Conservation (phyloP, 2,329 filamentous ascomycete species). For the Penicillium sp. region DNA sequence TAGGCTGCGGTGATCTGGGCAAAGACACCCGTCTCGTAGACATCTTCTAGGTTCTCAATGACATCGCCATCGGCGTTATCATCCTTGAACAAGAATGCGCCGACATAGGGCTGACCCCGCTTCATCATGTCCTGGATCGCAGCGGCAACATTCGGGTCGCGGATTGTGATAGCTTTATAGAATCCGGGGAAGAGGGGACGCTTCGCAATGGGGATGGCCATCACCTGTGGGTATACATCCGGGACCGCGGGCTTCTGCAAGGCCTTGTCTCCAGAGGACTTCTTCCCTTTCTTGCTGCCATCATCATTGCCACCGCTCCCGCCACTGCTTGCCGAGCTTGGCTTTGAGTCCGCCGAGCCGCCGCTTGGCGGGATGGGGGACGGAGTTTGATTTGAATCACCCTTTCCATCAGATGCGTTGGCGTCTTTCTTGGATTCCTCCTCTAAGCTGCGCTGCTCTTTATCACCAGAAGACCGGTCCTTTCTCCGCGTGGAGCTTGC, state of each 20-base stretch:
- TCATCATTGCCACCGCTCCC: conserved; percentile 58
- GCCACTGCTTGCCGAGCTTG: conserved; percentile 57
- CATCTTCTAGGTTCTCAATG: conserved; percentile 85
- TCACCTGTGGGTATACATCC: conserved; percentile 94
- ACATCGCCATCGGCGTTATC: conserved; percentile 91
- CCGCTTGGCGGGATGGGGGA: conserved; percentile 44
- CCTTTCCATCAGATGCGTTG: conserved; percentile 47
- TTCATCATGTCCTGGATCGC: conserved; percentile 97
- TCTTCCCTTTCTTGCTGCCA: conserved; percentile 71
- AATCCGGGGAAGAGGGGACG: conserved; percentile 94
- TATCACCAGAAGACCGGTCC: conserved; percentile 40
- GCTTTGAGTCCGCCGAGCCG: conserved; percentile 45
- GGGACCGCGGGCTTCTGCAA: conserved; percentile 87
- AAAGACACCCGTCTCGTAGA: conserved; percentile 95
- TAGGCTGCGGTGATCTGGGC: conserved; percentile 97
- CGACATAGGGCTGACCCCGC: conserved; percentile 94
- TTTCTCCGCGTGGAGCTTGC: conserved; percentile 42
- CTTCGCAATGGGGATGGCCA: conserved; percentile 94
- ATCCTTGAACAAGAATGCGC: conserved; percentile 95
- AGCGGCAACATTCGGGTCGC: conserved; percentile 84
- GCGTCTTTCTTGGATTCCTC: conserved; percentile 47
- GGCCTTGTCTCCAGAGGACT: conserved; percentile 67
- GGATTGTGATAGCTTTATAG: conserved; percentile 97
- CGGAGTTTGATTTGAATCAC: conserved; percentile 52
- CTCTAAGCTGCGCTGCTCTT: conserved; percentile 39